Conservation (phyloP, 805 yeast species). For the Myxozyma neotropica region DNA sequence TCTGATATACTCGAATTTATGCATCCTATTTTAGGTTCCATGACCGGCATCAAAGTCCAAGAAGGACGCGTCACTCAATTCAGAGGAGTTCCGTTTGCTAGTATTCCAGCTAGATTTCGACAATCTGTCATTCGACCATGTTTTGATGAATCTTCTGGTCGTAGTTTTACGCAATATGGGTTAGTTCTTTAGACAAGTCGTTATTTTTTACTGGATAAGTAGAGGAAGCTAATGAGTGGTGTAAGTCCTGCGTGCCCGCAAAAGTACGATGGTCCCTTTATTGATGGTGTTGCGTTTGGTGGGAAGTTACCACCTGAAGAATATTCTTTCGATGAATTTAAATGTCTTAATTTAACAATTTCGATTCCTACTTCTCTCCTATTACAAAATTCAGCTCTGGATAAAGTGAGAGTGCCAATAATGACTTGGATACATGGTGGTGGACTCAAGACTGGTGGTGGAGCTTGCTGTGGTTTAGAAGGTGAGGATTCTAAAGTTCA, state of each 20-base stretch:
- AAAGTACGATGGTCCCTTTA: constrained; percentile 5
- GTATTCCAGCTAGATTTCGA: constrained; percentile 13
- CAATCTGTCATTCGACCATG: constrained; percentile 7
- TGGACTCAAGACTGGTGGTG: constrained; percentile 45
- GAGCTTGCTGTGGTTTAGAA: constrained; percentile 31
- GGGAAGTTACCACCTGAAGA: constrained; percentile 12
- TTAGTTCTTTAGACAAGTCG: background rate
- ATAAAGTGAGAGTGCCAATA: background rate
- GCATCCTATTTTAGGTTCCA: constrained; percentile 14
- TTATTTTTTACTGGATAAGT: too few species aligned
- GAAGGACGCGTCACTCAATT: constrained; percentile 17
- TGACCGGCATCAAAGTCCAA: constrained; percentile 8
- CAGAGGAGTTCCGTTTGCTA: constrained; percentile 15
- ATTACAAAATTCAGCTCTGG: background rate
- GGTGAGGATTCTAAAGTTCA: background rate
- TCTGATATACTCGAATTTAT: too few species aligned
- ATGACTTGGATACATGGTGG: constrained; percentile 49
- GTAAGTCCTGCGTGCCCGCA: constrained; percentile 14
- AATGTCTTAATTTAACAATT: constrained; percentile 19
- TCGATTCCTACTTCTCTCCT: constrained; percentile 10
- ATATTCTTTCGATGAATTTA: constrained; percentile 12
- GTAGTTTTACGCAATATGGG: constrained; percentile 20
- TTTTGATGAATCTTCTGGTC: background rate
- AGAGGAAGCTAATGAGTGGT: too few species aligned
- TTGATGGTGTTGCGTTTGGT: constrained; percentile 17